Evolutionary conservation across 2,329 filamentous ascomycete genomes (phyloP).

Genomic region (Clonostachys rhizophaga): DNA sequence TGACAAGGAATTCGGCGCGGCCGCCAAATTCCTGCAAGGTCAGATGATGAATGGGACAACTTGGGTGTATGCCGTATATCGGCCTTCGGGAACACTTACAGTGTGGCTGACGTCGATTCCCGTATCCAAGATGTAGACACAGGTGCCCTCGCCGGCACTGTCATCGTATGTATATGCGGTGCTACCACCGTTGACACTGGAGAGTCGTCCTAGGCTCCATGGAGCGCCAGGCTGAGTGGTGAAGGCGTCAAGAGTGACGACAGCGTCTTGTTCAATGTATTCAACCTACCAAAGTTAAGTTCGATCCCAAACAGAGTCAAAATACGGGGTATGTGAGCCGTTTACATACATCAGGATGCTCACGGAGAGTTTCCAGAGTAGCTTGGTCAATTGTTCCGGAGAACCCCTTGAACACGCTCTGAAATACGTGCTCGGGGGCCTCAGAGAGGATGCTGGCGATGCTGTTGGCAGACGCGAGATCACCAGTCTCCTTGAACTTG

Average conservation of each 20-base stretch:
- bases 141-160: constrained; percentile 12
- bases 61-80: neutral
- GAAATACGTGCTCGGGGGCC: constrained; percentile 8
- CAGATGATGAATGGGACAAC: constrained; percentile 1
- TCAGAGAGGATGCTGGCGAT: constrained; percentile 5
- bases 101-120: constrained; percentile 12
- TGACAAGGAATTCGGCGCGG: constrained; percentile 6
- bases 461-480: constrained; percentile 2
- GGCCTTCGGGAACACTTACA: constrained; percentile 11
- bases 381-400: constrained; percentile 4
- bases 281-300: constrained; percentile 14
- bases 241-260: constrained; percentile 18
- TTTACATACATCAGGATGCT: constrained; percentile 6
- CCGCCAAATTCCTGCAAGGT: constrained; percentile 10
- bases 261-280: constrained; percentile 27
- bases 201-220: constrained; percentile 14
- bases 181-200: constrained; percentile 5
- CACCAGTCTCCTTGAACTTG: constrained; percentile 9
- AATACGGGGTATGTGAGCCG: neutral
- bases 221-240: constrained; percentile 6
- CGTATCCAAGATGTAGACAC: constrained; percentile 14
- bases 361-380: constrained; percentile 5
- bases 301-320: neutral
- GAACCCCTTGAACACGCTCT: constrained; percentile 6
- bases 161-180: constrained; percentile 11